Base-by-base conservation (phyloP, 1,284 basidiomycete genomes). In the Tylopilus orsonianus region DNA sequence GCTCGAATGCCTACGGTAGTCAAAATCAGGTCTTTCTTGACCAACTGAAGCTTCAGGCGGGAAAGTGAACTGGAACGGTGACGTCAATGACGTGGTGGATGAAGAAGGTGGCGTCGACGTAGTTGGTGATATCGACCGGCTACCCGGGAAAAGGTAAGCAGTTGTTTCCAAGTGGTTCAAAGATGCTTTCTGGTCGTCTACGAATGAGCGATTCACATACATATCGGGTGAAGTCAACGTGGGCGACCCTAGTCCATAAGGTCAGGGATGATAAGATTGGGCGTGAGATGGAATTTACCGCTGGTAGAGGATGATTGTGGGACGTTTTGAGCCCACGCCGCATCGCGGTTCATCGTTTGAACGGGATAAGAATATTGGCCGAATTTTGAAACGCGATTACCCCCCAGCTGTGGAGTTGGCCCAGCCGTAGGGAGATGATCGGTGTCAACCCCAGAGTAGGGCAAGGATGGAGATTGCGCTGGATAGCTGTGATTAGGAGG, bases 51-150 rank as follows among this genome's bases (percentile, higher is more conserved):
- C 69, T 45, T 85, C 82, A 32, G 77, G 68, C 16, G 66, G 67
- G 67, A 86, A 82, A 4, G 77, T 69, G 57, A 86, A 87, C 48
- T 77, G 81, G 61, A 82, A 86, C 1, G 81, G 74, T 46, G 81
- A 76, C 53, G 81, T 78, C 60, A 87, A 66, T 45, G 81, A 75
- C 33, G 82, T 75, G 49, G 82, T 79, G 35, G 85, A 80, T 20
- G 82, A 77, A 19, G 83, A 83, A 41, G 80, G 77, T 29, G 80
- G 78, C n/a, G 82, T 83, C 5, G 84, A 83, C 18, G 76, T 72
- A 16, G 77, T 75, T 29, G 85, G 84, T n/a, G 85, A 87, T 56
- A 87, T 75, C 16, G 86, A 86, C 44, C 86, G 82, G 63, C 82
- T 86, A 49, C 72, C 72, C 18, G 83, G 73, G 62, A 85, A 86